A percentile compares a stretch with the other conserved stretches of the same genome.
Conservation (phyloP, 331 rosid species). For the Quercus tomentella region DNA sequence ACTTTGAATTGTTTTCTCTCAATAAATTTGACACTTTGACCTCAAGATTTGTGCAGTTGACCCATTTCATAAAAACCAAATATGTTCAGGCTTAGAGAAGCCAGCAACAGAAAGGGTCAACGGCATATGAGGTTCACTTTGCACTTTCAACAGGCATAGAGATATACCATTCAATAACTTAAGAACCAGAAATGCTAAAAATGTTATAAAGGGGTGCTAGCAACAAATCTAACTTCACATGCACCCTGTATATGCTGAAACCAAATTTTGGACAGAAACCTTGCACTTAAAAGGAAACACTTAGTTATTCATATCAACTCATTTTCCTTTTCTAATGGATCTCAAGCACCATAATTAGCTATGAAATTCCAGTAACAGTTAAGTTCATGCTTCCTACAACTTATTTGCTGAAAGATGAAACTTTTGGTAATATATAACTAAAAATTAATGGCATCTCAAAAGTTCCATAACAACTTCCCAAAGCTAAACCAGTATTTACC, state of each 20-base stretch:
- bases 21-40: neutral
- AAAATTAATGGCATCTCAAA: neutral
- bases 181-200: neutral
- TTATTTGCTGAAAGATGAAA: neutral
- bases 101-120: neutral
- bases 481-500: too few species aligned
- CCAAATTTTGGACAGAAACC: neutral
- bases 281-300: neutral
- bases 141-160: neutral
- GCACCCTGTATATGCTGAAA: neutral
- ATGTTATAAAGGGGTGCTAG: neutral
- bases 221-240: conserved; percentile 8
- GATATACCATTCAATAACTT: neutral
- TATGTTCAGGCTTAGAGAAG: neutral
- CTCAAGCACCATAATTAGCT: neutral
- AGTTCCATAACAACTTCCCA: neutral
- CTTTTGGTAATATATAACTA: neutral
- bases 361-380: neutral
- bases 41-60: neutral
- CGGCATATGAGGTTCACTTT: neutral
- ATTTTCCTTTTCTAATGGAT: neutral
- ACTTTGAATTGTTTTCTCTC: neutral
- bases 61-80: neutral
- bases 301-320: neutral
- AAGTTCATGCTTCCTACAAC: neutral